Percentiles rank a stretch among this genome's conserved stretches.
Evolutionary conservation across 805 yeast species (phyloP).

Genomic region (Naumovozyma castellii): DNA sequence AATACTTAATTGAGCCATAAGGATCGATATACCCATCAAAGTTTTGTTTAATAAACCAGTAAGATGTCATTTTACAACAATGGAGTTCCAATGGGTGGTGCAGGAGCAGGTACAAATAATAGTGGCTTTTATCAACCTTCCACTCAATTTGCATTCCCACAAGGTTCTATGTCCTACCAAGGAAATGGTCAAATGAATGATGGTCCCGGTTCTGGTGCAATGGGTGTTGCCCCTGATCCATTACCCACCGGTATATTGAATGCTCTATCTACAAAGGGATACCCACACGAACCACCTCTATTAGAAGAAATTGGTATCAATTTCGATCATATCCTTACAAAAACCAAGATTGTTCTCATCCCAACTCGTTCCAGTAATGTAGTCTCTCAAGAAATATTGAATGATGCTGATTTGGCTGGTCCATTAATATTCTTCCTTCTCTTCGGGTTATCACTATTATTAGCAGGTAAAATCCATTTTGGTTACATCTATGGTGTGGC

Average conservation of each 20-base stretch:
- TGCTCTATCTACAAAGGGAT: conserved; percentile 88
- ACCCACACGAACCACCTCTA: conserved; percentile 89
- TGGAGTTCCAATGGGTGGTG: not conserved
- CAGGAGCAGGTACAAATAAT: not conserved
- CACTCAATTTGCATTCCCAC: conserved; percentile 25
- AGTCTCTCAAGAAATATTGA: conserved; percentile 65
- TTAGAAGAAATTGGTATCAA: conserved; percentile 90
- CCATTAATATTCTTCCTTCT: conserved; percentile 81
- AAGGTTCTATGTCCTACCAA: conserved; percentile 32
- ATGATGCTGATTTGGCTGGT: conserved; percentile 90
- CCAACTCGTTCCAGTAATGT: conserved; percentile 46
- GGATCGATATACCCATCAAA: no score
- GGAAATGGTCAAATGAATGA: conserved; percentile 8
- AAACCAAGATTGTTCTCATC: conserved; percentile 78
- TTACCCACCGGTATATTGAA: conserved; percentile 74
- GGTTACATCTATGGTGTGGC: conserved; percentile 97
- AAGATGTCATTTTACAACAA: conserved; percentile 10
- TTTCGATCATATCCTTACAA: conserved; percentile 74
- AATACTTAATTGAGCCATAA: not conserved
- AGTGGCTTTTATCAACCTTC: conserved; percentile 17
- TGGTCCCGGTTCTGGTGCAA: conserved; percentile 8
- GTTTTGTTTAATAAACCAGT: not conserved
- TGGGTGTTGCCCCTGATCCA: conserved; percentile 25
- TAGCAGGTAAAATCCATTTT: conserved; percentile 91
- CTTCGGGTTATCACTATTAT: conserved; percentile 71